Conservation (phyloP, 495 filamentous ascomycete species). For the Penicillium ucsense region DNA sequence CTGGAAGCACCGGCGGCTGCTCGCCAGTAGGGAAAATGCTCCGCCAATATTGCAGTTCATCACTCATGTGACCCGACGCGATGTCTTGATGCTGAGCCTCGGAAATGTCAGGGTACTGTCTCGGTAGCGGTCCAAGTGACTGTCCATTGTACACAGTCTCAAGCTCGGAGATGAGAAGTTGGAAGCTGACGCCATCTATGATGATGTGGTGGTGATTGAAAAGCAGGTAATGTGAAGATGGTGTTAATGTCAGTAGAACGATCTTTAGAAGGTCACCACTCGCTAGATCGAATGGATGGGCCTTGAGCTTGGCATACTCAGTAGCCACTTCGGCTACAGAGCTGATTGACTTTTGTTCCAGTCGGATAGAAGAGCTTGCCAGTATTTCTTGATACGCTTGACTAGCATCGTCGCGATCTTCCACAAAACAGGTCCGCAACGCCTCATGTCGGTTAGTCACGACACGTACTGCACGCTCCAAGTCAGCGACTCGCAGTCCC, state of each 20-base stretch:
- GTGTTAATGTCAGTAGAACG: conserved; percentile 7
- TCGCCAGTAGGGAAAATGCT: conserved; percentile 6
- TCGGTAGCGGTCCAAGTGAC: background rate
- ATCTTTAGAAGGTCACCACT: conserved; percentile 10
- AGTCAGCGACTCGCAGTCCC: background rate
- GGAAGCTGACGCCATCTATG: conserved; percentile 30
- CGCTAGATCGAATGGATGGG: conserved; percentile 13
- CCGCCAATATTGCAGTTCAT: conserved; percentile 20
- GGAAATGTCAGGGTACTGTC: background rate
- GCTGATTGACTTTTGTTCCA: conserved; percentile 4
- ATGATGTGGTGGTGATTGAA: conserved; percentile 30
- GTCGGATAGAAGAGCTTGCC: background rate
- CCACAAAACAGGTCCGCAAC: conserved; percentile 26
- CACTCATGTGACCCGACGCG: conserved; percentile 2
- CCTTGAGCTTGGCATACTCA: conserved; percentile 9
- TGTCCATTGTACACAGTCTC: conserved; percentile 19
- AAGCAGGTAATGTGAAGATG: conserved; percentile 13
- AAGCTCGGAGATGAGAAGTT: conserved; percentile 28
- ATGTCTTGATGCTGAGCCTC: background rate
- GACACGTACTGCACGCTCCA: conserved; percentile 19
- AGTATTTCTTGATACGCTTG: conserved; percentile 10
- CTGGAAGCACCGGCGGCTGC: conserved; percentile 13
- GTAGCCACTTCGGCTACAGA: conserved; percentile 2
- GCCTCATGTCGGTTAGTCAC: conserved; percentile 28
- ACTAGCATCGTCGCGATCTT: background rate